Evolutionary conservation across 345 rosid species (phyloP), one percentile per base, ranked within the genome.

Genomic region (Eucalyptus pumila): DNA sequence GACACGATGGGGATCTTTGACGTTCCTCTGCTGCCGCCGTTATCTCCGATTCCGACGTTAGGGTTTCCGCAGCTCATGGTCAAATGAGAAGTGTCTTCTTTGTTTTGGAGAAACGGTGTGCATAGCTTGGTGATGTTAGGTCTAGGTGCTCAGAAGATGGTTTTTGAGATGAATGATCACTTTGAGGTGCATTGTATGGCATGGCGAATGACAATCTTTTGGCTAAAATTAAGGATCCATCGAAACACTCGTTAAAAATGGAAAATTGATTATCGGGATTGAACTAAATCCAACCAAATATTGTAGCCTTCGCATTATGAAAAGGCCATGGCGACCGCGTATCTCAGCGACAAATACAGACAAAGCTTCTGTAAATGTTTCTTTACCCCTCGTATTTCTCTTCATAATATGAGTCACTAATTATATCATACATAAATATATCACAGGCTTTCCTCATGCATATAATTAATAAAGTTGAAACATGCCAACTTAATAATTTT

Each of bases 11-110:
- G 93, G 91, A 58, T 93, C 32, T 86, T 94, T 30, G 91, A 89
- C 91, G 91, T 88, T 69, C 96, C 97, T 86, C 88, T 47, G 12
- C 58, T 93, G 45, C 93, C 97, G 91, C 97, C 96, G 93, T 92
- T 93, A 90, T 93, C 96, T 34, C 96, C 95, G 6, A 90, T 91
- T 26, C 93, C 91, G 85, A 27, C 90, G 62, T 86, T 90, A 3
- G 92, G 91, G 15, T 93, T 86, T 48, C 69, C 88, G 19, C 94
- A 52, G 67, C 80, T 93, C 14, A 86, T 51, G 88, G 93, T 93
- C 50, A 48, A 62, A 16, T 93, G 89, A 91, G 24, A 44, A 37
- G 2, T 37, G 52, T 48, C 54, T 60, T n/a, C 62, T 56, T 50
- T n/a, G 21, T 40, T n/a, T 40, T 34, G 44, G 24, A 69, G 80